Evolutionary conservation across 192 early-diverging fungal species (phyloP).

Genomic region (Podila epigama): DNA sequence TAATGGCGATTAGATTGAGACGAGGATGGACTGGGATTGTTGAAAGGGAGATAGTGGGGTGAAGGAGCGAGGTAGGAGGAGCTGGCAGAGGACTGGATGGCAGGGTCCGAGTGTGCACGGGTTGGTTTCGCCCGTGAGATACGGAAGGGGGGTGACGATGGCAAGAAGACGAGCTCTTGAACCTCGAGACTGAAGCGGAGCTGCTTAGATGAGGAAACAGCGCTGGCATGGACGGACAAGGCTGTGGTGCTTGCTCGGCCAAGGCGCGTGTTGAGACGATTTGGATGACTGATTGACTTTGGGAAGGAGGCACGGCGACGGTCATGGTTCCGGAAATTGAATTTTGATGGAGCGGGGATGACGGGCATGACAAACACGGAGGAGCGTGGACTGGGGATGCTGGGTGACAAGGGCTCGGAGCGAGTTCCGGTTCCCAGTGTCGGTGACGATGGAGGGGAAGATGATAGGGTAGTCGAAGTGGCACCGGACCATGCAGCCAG

Average conservation of each 20-base stretch:
- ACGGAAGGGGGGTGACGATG: conserved; percentile 34
- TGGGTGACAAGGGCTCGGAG: conserved; percentile 36
- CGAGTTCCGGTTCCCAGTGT: background rate
- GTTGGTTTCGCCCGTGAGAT: conserved; percentile 41
- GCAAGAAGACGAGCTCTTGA: conserved; percentile 38
- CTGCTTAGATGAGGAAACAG: conserved; percentile 19
- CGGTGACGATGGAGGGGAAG: background rate
- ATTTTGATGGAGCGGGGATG: conserved; percentile 21
- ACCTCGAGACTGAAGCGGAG: conserved; percentile 43
- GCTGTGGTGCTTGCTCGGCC: too few relatives aligned
- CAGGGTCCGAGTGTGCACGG: conserved; percentile 37
- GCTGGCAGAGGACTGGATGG: conserved; percentile 15
- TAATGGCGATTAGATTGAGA: conserved; percentile 1
- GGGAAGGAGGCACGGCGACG: conserved; percentile 42
- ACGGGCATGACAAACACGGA: conserved; percentile 9
- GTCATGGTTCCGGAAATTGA: conserved; percentile 35
- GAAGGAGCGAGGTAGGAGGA: conserved; percentile 38
- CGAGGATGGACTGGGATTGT: too few relatives aligned
- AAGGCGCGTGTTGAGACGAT: conserved; percentile 11
- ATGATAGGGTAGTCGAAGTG: background rate
- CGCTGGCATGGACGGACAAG: background rate
- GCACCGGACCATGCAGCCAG: background rate
- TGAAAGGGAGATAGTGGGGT: background rate
- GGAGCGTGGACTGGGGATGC: background rate
- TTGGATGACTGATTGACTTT: conserved; percentile 28